phyloP scores from a whole-genome alignment of 176 grass and related monocot genomes.

The Calamus simplicifolius region DNA sequence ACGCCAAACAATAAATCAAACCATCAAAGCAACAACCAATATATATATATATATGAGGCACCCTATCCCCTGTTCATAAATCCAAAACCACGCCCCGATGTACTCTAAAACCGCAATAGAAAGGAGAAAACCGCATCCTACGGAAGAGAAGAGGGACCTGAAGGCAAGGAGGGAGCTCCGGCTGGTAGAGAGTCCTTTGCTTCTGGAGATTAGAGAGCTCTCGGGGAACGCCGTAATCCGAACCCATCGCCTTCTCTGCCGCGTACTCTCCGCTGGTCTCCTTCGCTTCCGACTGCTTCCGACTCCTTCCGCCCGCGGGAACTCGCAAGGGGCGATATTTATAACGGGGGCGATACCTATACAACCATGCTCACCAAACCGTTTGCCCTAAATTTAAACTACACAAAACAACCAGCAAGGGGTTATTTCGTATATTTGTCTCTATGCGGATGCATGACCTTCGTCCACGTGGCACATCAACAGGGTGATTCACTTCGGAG shows the following conservation, averaged over 20 bases:
- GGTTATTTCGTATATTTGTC: no score
- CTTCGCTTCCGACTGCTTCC: not conserved
- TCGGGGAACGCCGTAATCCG: constrained; percentile 82
- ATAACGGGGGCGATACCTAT: not conserved
- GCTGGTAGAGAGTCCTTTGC: constrained; percentile 66
- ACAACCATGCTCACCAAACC: not conserved
- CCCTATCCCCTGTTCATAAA: no score
- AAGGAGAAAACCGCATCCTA: constrained; percentile 18
- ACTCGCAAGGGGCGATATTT: not conserved
- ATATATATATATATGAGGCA: no score
- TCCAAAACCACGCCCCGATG: no score
- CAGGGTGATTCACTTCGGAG: no score
- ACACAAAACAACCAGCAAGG: no score
- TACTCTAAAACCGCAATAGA: not conserved
- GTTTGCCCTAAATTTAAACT: no score
- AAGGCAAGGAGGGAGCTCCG: constrained; percentile 85
- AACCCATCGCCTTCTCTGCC: constrained; percentile 41
- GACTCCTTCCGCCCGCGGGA: not conserved
- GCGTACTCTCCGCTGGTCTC: not conserved
- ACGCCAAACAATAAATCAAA: no score
- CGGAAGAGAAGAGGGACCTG: no score
- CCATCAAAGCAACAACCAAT: no score
- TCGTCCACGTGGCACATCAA: no score
- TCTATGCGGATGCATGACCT: no score
- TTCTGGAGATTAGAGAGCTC: constrained; percentile 88